A percentile compares a stretch with the other conserved stretches of the same genome.
Conservation (phyloP, 1,284 basidiomycete species). For the Microstroma glucosiphilum region DNA sequence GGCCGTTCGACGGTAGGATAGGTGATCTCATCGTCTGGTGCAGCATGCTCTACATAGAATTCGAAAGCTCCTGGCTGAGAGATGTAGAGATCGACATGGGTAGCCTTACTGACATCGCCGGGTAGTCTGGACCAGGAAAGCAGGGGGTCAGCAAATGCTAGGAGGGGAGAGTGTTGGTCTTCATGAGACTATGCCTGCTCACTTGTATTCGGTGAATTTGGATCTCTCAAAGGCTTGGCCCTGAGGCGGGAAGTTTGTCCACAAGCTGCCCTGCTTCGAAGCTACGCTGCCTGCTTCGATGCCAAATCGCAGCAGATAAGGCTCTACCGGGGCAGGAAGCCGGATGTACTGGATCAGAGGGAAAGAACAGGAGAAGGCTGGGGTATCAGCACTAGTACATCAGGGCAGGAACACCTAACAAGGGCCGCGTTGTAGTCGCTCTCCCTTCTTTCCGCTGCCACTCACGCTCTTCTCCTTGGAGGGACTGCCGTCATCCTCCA, state of each 20-base stretch:
- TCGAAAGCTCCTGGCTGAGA: constrained; percentile 37
- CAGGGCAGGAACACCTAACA: not conserved
- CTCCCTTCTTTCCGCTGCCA: not conserved
- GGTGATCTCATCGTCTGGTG: constrained; percentile 19
- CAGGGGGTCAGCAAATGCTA: not conserved
- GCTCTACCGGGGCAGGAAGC: constrained; percentile 33
- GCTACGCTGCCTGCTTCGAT: constrained; percentile 35
- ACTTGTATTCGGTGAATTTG: constrained; percentile 71
- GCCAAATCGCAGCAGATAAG: constrained; percentile 38
- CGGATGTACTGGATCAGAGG: constrained; percentile 25
- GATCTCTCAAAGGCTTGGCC: constrained; percentile 72
- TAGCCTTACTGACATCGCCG: constrained; percentile 17
- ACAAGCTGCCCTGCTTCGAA: constrained; percentile 29
- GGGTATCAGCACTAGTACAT: not conserved
- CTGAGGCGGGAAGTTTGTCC: constrained; percentile 32
- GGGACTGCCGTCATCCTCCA: constrained; percentile 42
- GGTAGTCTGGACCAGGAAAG: constrained; percentile 12
- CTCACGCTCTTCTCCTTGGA: constrained; percentile 24
- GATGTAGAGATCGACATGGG: constrained; percentile 31
- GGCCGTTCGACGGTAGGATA: constrained; percentile 19
- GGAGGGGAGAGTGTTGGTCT: not conserved
- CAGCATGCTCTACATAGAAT: constrained; percentile 42
- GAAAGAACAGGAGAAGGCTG: not conserved
- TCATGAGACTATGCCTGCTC: constrained; percentile 39
- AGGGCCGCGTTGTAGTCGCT: not conserved